Evolutionary conservation across 2,329 filamentous ascomycete species (phyloP).

Genomic region (Sporothrix variecibatus): DNA sequence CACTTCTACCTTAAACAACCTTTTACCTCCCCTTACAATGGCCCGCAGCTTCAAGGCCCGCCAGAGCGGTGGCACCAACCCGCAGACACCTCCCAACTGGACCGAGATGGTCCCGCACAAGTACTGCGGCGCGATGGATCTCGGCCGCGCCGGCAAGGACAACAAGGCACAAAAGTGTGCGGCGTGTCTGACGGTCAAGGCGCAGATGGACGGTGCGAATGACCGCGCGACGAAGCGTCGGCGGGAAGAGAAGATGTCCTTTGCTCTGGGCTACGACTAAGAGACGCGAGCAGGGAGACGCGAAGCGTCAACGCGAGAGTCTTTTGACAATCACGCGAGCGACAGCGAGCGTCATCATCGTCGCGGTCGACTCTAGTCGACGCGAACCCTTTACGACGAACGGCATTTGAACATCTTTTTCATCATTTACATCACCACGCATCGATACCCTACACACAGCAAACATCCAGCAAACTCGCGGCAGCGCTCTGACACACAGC

Average conservation of each 20-base stretch:
- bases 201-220: constrained; percentile 8
- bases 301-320: background rate
- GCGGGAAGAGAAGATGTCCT: constrained; percentile 28
- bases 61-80: constrained; percentile 13
- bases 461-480: background rate
- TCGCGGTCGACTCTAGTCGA: background rate
- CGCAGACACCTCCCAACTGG: constrained; percentile 28
- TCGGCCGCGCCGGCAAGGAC: constrained; percentile 25
- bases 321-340: background rate
- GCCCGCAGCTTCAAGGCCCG: constrained; percentile 28
- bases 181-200: constrained; percentile 26
- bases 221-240: constrained; percentile 24
- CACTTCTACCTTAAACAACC: background rate
- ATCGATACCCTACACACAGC: background rate
- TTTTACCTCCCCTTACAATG: constrained; percentile 1
- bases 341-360: background rate
- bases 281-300: background rate
- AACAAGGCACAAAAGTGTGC: constrained; percentile 29
- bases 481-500: background rate
- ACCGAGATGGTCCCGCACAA: constrained; percentile 27
- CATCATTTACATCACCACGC: background rate
- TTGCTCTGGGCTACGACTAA: background rate
- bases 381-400: background rate
- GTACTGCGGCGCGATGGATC: constrained; percentile 28
- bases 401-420: background rate